Base-by-base conservation (phyloP, 306 rosid species). In the Ormosia emarginata region DNA sequence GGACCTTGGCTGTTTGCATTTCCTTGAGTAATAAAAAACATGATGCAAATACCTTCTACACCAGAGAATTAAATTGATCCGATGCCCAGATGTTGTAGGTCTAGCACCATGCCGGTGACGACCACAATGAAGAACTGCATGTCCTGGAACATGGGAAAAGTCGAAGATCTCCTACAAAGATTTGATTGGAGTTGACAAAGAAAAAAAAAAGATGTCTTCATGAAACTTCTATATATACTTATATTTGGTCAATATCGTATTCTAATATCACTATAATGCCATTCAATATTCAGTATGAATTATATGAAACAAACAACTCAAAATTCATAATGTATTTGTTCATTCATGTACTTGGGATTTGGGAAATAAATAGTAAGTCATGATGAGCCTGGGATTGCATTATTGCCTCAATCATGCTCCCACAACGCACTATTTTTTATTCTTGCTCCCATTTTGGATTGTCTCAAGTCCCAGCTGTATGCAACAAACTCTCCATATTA, bases 21-120 rank as follows among this genome's bases (percentile, higher is more conserved):
- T 79, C 34, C 18, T 49, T 17, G 4, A 40, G 44, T 66, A 18
- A 36, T 39, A 15, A 67, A 14, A 74, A 67, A 70, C 11, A 67
- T 47, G 63, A 62, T 52, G 85, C 61, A 47, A 41, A 44, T 87
- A 96, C 99, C 98, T 93, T 93, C 97, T 86, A 86, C 99, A 96
- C 99, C 99, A 93, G 30, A 96, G 59, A 69, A 96, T 82, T 86
- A 96, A 91, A 85, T 93, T 95, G 79, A 90, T 81, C 24, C 96
- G 90, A 52, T 71, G 77, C 67, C 99, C 98, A 15, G 91, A 87
- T 81, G 91, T 86, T 83, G 98, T 93, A 61, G 98, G 92, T 86
- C 93, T 89, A 72, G 97, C 97, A 36, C 97, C 98, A 84, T 96
- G 99, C 64, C 98, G 93, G 73, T 93, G 92, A 57, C 94, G 97